phyloP scores from a whole-genome alignment of 306 rosid genomes.

The Citrullus amarus region DNA sequence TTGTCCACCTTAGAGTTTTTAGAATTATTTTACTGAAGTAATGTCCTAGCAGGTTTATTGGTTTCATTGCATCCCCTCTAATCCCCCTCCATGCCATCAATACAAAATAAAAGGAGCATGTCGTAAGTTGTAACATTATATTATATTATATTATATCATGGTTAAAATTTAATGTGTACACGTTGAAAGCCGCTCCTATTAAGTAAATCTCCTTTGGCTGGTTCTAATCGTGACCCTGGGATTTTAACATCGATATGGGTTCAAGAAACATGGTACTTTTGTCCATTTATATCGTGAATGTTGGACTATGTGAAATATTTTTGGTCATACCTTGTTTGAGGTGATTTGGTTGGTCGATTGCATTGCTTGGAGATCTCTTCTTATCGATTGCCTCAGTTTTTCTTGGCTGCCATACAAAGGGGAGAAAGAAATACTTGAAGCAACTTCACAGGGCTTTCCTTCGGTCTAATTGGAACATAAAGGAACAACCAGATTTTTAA shows the following conservation, averaged over 20 bases:
- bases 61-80: not conserved
- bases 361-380: not conserved
- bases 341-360: not conserved
- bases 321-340: not conserved
- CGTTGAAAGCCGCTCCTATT: not conserved
- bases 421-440: no score
- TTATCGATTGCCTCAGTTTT: not conserved
- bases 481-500: no score
- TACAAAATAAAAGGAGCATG: not conserved
- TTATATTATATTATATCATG: not conserved
- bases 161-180: not conserved
- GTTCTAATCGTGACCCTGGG: not conserved
- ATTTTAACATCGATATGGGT: not conserved
- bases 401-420: not conserved
- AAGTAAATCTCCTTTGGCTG: not conserved
- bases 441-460: no score
- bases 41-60: not conserved
- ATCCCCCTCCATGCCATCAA: not conserved
- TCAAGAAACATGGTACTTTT: not conserved
- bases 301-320: not conserved
- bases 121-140: no score
- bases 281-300: not conserved
- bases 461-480: no score
- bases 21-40: not conserved
- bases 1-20: not conserved